These are phyloP conservation scores for Lolium rigidum DNA, from an alignment of 176 grass and related monocot genomes.

Conservation along the genomic window DNA sequence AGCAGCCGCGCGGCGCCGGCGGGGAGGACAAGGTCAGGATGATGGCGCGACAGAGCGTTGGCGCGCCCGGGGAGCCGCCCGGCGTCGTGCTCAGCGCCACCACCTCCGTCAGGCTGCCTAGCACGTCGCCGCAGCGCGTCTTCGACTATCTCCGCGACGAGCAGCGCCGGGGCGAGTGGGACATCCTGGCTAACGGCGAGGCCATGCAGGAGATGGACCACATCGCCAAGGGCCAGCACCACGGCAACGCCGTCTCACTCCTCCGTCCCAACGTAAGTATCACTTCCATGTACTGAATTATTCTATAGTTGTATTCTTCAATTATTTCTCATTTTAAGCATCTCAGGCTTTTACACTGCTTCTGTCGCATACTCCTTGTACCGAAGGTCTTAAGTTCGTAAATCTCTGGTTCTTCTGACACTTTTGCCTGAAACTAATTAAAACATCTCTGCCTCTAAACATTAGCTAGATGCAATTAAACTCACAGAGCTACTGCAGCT, in stretches of 20 bases:
- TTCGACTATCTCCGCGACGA: conserved; percentile 81
- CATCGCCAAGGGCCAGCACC: conserved; percentile 89
- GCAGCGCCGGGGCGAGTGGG: conserved; percentile 69
- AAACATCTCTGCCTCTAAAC: not conserved
- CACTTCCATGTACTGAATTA: not conserved
- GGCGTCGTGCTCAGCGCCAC: conserved; percentile 76
- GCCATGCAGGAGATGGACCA: conserved; percentile 94
- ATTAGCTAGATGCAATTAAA: not conserved
- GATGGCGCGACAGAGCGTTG: conserved; percentile 74
- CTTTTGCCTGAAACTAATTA: not conserved
- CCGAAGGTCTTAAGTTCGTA: too few species aligned
- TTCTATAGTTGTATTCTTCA: not conserved
- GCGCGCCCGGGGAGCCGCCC: conserved; percentile 56
- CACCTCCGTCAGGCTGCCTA: conserved; percentile 59
- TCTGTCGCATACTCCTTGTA: not conserved
- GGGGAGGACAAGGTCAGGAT: conserved; percentile 74
- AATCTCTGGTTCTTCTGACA: conserved; percentile 1
- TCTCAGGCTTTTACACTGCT: not conserved
- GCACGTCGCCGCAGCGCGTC: conserved; percentile 48
- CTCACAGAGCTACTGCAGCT: not conserved
- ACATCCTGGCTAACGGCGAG: conserved; percentile 70
- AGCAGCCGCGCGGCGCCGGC: not conserved
- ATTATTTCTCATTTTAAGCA: not conserved
- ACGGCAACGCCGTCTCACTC: conserved; percentile 85
- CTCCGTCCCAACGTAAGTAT: conserved; percentile 83